These are phyloP conservation scores for Pulveroboletus sp. DNA, from an alignment of 768 basidiomycete species.

Conservation along the genomic window DNA sequence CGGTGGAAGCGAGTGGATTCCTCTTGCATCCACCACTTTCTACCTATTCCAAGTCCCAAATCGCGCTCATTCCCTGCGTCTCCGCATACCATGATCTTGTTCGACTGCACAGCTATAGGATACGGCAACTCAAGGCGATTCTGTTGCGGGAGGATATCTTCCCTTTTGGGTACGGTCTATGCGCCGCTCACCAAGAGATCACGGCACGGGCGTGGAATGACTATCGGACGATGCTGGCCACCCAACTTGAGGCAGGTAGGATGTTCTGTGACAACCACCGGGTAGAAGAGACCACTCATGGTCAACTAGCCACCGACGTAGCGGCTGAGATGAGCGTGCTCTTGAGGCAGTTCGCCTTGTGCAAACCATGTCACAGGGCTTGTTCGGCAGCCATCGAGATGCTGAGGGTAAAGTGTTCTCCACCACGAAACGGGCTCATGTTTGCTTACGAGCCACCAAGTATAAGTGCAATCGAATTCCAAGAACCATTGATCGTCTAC, in stretches of 20 bases:
- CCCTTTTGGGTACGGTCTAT: slow-evolving; percentile 67
- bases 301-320: slow-evolving; percentile 52
- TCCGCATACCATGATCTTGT: slow-evolving; percentile 61
- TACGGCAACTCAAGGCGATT: slow-evolving; percentile 46
- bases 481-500: slow-evolving; percentile 45
- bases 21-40: slow-evolving; percentile 50
- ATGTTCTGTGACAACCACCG: not conserved
- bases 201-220: slow-evolving; percentile 49
- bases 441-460: slow-evolving; percentile 29
- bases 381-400: slow-evolving; percentile 62
- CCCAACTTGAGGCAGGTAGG: slow-evolving; percentile 51
- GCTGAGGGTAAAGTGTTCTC: slow-evolving; percentile 47
- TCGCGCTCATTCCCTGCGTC: slow-evolving; percentile 51
- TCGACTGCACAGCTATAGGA: slow-evolving; percentile 53
- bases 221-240: slow-evolving; percentile 41
- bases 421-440: not conserved
- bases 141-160: slow-evolving; percentile 61
- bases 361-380: slow-evolving; percentile 54
- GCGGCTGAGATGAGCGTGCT: slow-evolving; percentile 62
- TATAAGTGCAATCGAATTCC: slow-evolving; percentile 61
- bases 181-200: slow-evolving; percentile 44
- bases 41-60: slow-evolving; percentile 46
- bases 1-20: slow-evolving; percentile 54
- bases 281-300: slow-evolving; percentile 6
- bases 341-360: slow-evolving; percentile 41